Conservation (phyloP, 2,329 filamentous ascomycete genomes). For the Penicillium italicum region DNA sequence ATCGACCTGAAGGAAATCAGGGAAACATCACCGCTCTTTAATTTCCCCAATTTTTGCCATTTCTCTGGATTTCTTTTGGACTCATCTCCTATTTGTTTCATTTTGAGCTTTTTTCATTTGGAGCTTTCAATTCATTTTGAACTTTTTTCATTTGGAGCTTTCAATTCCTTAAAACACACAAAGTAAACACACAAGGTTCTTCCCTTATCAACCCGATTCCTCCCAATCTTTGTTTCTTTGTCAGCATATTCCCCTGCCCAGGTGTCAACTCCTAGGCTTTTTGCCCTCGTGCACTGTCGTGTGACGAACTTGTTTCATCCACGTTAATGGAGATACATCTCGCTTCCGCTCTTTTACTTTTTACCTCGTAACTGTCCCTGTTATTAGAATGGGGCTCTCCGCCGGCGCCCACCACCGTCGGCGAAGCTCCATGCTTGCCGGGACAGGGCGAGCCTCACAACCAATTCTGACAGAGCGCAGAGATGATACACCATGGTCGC, state of each 20-base stretch:
- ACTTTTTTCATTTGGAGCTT: no score
- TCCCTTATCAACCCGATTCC: not conserved
- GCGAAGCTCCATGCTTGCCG: conserved; percentile 38
- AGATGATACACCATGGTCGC: conserved; percentile 29
- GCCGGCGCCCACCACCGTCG: conserved; percentile 37
- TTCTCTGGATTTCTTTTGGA: not conserved
- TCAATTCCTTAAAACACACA: no score
- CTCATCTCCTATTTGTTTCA: not conserved
- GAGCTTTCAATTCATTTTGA: no score
- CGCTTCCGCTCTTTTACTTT: conserved; percentile 8
- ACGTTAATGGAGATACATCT: conserved; percentile 19
- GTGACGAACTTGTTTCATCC: conserved; percentile 14
- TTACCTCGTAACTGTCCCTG: conserved; percentile 9
- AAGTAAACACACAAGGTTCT: no score
- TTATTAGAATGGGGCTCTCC: conserved; percentile 33
- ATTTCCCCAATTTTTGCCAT: not conserved
- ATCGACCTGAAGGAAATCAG: no score
- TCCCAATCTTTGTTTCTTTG: conserved; percentile 5
- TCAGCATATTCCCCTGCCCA: conserved; percentile 9
- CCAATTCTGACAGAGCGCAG: conserved; percentile 33
- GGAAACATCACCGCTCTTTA: not conserved
- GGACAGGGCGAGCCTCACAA: conserved; percentile 50
- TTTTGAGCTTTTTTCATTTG: not conserved
- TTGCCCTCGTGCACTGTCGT: conserved; percentile 11
- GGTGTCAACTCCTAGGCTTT: not conserved